These are phyloP conservation scores for Acanthamoeba royreba DNA, from an alignment of 208 protist genomes.

Conservation along the genomic window DNA sequence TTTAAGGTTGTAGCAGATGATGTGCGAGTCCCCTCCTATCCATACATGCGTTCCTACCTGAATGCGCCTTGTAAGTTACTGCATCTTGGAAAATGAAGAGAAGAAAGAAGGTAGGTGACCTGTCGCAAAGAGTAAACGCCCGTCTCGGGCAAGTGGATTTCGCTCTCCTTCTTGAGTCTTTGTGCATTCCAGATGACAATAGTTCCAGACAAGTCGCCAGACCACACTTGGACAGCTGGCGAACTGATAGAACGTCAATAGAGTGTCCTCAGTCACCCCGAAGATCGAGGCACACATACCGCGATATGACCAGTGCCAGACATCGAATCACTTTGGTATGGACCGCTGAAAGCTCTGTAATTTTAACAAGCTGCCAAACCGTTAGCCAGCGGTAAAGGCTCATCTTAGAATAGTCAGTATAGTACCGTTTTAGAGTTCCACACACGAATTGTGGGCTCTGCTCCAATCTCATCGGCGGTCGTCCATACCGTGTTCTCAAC, in stretches of 20 bases:
- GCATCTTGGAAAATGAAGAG: too few relatives aligned
- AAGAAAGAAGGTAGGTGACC: too few relatives aligned
- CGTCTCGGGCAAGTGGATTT: background rate
- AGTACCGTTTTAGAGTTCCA: background rate
- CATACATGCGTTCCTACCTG: background rate
- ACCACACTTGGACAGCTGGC: slow-evolving; percentile 17
- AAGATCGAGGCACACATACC: background rate
- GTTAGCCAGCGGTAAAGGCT: too few relatives aligned
- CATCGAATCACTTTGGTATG: slow-evolving; percentile 15
- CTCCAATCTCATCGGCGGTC: background rate
- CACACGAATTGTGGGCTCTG: background rate
- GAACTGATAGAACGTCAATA: background rate
- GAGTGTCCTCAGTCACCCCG: background rate
- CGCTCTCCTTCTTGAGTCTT: slow-evolving; percentile 21
- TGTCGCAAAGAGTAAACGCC: background rate
- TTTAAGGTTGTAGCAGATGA: slow-evolving; percentile 28
- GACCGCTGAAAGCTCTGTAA: background rate
- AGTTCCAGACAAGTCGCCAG: background rate
- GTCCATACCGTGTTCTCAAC: slow-evolving; percentile 11
- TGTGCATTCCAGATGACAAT: background rate
- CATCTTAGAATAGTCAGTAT: background rate
- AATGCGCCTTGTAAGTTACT: too few relatives aligned
- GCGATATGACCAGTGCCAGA: background rate
- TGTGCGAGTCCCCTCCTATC: background rate
- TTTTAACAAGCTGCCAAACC: background rate